A percentile compares a stretch with the other conserved stretches of the same genome.
Evolutionary conservation across 345 rosid genomes (phyloP).

Genomic region (Euclidium syriacum): DNA sequence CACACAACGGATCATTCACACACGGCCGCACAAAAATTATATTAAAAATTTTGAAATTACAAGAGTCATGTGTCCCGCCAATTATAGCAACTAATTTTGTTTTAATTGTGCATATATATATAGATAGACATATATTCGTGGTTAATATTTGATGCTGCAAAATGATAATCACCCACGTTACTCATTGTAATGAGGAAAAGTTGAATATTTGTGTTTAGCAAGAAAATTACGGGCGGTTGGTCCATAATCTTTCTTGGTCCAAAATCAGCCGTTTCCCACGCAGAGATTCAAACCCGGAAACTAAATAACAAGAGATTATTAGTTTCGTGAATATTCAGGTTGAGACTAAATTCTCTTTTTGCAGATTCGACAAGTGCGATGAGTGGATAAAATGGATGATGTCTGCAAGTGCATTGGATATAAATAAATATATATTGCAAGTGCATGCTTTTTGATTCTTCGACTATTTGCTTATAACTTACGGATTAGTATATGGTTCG

Average conservation of each 20-base stretch:
- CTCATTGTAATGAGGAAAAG: too few relatives aligned
- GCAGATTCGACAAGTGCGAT: conserved; percentile 18
- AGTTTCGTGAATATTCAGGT: conserved; percentile 26
- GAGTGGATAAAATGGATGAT: conserved; percentile 27
- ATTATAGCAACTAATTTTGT: background rate
- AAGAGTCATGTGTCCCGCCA: background rate
- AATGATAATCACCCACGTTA: background rate
- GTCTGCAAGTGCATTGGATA: conserved; percentile 18
- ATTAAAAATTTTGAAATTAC: background rate
- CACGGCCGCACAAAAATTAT: background rate
- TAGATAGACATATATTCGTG: background rate
- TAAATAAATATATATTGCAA: conserved; percentile 3
- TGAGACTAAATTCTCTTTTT: conserved; percentile 9
- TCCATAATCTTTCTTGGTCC: too few relatives aligned
- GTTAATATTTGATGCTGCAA: background rate
- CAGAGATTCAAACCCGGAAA: too few relatives aligned
- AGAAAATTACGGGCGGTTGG: too few relatives aligned
- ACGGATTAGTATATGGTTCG: conserved; percentile 9
- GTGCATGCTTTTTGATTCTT: conserved; percentile 17
- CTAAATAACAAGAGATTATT: conserved; percentile 4
- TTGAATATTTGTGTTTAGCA: too few relatives aligned
- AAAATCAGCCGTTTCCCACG: too few relatives aligned
- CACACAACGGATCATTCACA: conserved; percentile 10
- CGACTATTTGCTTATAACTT: conserved; percentile 13
- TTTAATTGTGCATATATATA: background rate